Evolutionary conservation across 2,329 filamentous ascomycete species (phyloP), one percentile per base, ranked within the genome.

Genomic region (Pseudocercospora crystallina): DNA sequence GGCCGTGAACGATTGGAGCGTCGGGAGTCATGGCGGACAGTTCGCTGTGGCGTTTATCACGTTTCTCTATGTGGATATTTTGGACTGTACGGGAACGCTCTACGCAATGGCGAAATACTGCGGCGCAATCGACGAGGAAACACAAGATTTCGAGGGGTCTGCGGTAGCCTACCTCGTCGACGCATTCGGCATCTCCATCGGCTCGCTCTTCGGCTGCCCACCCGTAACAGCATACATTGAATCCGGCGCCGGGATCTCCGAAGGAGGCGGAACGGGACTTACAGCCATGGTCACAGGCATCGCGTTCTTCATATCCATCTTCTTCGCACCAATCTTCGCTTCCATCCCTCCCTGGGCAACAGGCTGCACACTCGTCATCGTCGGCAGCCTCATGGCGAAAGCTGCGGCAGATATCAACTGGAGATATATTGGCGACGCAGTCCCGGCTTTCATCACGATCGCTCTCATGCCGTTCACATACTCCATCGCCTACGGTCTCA

Each of bases 21-120:
- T 95, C 17, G 73, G 78, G 7, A 76, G 76, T 4, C 83, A 89
- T 50, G 84, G 86, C 9, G 82, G 82, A 3, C 85, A 94, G 64
- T 95, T 95, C 64, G 87, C 86, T 26, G 77, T 94, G 43, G 90
- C 90, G 0, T 83, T 95, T 57, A 85, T 95, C 69, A 95, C 90
- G 2, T 95, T 95, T 73, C 78, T 95, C 15, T 95, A 95, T 64
- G 89, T 95, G 58, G 90, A 95, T 64, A 92, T 95, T 54, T 81
- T 95, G 38, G 90, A 95, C 69, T 85, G 83, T 59, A 95, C 90
- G 0, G 90, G 89, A 61, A 95, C 89, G 1, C 75, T 95, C 52
- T 95, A 95, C 73, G 88, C 88, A 14, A 95, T 95, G 89, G 90
- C 90, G 13, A 84, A 86, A 29, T 94, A 92, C 69, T 86, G 85